Evolutionary conservation across 306 rosid genomes (phyloP).

Genomic region (Vigna trinervia): DNA sequence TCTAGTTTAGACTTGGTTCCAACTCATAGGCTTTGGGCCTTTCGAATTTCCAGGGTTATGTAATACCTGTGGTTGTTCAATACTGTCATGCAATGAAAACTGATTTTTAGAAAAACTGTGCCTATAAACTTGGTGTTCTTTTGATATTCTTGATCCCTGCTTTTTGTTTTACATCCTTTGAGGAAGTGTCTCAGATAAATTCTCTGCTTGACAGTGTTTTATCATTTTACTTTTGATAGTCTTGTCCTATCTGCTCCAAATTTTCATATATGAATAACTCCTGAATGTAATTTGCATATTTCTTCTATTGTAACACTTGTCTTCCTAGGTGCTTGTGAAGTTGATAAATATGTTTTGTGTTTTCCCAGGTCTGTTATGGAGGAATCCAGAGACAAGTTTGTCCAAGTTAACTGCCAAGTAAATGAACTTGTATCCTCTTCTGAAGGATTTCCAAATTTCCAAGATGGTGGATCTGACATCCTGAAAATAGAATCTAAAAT

Average conservation of each 20-base stretch:
- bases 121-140: not conserved
- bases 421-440: conserved; percentile 54
- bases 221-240: not conserved
- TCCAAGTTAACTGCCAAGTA: conserved; percentile 47
- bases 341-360: conserved; percentile 30
- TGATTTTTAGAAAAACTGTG: not conserved
- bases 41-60: not conserved
- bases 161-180: conserved; percentile 31
- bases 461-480: conserved; percentile 47
- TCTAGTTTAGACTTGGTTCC: conserved; percentile 32
- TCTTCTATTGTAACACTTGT: conserved; percentile 30
- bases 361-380: conserved; percentile 61
- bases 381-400: conserved; percentile 49
- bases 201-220: conserved; percentile 6
- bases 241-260: conserved; percentile 18
- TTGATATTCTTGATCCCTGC: conserved; percentile 25
- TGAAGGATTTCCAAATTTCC: conserved; percentile 59
- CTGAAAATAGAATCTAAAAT: conserved; percentile 52
- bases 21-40: conserved; percentile 17
- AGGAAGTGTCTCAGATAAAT: conserved; percentile 31
- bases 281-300: conserved; percentile 23
- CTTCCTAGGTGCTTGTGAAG: conserved; percentile 35
- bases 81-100: not conserved
- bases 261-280: conserved; percentile 10
- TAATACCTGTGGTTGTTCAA: not conserved